Conservation (phyloP, 2,329 filamentous ascomycete genomes). For the Parastagonospora nodorum region DNA sequence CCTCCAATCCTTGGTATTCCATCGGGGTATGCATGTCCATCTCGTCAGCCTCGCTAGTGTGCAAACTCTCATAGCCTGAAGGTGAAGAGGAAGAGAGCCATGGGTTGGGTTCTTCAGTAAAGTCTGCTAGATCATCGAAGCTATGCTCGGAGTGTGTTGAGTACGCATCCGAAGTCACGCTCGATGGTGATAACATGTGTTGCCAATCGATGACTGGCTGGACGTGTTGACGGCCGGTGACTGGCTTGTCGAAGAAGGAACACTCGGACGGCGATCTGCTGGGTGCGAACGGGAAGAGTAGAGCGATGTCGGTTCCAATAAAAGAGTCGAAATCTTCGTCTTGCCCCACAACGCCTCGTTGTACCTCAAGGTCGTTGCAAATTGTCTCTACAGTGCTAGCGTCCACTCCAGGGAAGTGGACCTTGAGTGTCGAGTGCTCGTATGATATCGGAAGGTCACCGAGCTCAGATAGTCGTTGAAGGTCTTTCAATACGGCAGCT, state of each 20-base stretch:
- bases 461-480: constrained; percentile 74
- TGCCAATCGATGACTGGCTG: constrained; percentile 59
- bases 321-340: constrained; percentile 75
- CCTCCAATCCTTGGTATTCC: constrained; percentile 67
- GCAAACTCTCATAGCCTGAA: constrained; percentile 63
- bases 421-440: constrained; percentile 70
- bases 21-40: constrained; percentile 49
- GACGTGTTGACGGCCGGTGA: constrained; percentile 37
- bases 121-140: constrained; percentile 48
- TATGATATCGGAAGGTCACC: constrained; percentile 85
- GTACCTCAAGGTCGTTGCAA: constrained; percentile 85
- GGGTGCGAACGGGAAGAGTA: constrained; percentile 87
- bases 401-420: constrained; percentile 92
- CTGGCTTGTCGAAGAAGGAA: constrained; percentile 52
- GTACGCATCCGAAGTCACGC: constrained; percentile 41
- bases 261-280: constrained; percentile 56
- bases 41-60: constrained; percentile 57
- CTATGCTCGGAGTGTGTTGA: constrained; percentile 46
- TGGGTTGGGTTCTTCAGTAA: constrained; percentile 53
- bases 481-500: constrained; percentile 76
- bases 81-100: constrained; percentile 55
- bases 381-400: constrained; percentile 78
- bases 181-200: constrained; percentile 59
- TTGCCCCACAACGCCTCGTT: constrained; percentile 77
- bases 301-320: constrained; percentile 71